These are phyloP conservation scores for Ceratocystis lukuohia DNA, from an alignment of 2,329 filamentous ascomycete genomes.

Conservation along the genomic window DNA sequence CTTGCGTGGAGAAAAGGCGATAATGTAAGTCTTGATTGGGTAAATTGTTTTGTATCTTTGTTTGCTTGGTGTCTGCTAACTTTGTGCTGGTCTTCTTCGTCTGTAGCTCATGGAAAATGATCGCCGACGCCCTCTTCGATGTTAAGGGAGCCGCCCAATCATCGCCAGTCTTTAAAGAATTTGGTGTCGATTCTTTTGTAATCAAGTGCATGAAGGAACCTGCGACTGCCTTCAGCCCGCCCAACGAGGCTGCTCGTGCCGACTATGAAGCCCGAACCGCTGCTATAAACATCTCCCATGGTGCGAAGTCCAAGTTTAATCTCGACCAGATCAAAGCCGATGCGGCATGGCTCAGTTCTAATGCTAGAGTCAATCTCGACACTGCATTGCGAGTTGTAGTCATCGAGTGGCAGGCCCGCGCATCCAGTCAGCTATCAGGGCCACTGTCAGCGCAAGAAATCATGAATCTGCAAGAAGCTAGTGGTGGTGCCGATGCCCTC, in stretches of 20 bases:
- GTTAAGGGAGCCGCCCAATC: constrained; percentile 40
- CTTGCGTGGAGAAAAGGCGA: constrained; percentile 62
- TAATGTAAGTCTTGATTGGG: constrained; percentile 51
- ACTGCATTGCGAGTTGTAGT: constrained; percentile 67
- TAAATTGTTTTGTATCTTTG: not conserved
- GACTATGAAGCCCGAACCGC: constrained; percentile 75
- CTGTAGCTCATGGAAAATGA: constrained; percentile 47
- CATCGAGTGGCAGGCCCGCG: constrained; percentile 69
- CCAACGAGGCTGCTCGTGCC: constrained; percentile 49
- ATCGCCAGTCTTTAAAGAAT: constrained; percentile 46
- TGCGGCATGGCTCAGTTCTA: constrained; percentile 70
- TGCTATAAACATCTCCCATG: constrained; percentile 67
- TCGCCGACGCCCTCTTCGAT: constrained; percentile 45
- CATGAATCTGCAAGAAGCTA: constrained; percentile 60
- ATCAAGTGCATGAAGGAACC: constrained; percentile 55
- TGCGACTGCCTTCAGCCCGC: constrained; percentile 51
- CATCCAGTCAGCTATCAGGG: constrained; percentile 56
- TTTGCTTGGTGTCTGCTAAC: no score
- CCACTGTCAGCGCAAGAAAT: constrained; percentile 67
- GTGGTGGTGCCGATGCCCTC: constrained; percentile 49
- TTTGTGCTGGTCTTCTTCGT: not conserved
- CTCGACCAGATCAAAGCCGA: constrained; percentile 73
- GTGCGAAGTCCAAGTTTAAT: constrained; percentile 52
- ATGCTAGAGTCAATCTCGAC: constrained; percentile 64
- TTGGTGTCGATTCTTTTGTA: constrained; percentile 58